These are phyloP conservation scores for Eruca vesicaria DNA, from an alignment of 441 rosid genomes.

Conservation along the genomic window DNA sequence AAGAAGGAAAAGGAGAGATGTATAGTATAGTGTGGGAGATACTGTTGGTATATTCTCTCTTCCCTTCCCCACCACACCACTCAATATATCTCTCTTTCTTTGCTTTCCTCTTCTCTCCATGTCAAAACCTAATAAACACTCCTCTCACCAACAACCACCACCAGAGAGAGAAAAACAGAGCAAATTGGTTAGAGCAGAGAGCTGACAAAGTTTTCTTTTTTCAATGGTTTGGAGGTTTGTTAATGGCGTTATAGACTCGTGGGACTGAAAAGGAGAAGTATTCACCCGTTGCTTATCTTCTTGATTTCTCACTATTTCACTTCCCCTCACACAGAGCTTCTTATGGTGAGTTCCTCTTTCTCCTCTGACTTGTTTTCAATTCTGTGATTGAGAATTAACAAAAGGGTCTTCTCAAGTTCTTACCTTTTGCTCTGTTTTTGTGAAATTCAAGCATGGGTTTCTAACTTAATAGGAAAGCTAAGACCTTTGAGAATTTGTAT, in stretches of 20 bases:
- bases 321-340: slow-evolving; percentile 15
- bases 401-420: slow-evolving; percentile 37
- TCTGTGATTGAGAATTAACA: slow-evolving; percentile 19
- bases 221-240: slow-evolving; percentile 56
- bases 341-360: slow-evolving; percentile 23
- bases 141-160: not conserved
- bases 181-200: not conserved
- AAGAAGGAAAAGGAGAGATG: slow-evolving; percentile 10
- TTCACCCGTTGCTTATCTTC: slow-evolving; percentile 29
- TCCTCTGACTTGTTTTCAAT: too few relatives aligned
- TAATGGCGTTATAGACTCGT: slow-evolving; percentile 50
- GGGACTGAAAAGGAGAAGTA: slow-evolving; percentile 51
- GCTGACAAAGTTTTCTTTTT: not conserved
- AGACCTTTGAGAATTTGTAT: not conserved
- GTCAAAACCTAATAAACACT: slow-evolving; percentile 29
- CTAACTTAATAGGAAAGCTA: slow-evolving; percentile 2
- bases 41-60: slow-evolving; percentile 64
- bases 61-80: slow-evolving; percentile 14
- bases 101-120: slow-evolving; percentile 6
- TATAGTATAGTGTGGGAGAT: slow-evolving; percentile 32
- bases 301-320: slow-evolving; percentile 16
- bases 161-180: not conserved
- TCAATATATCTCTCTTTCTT: slow-evolving; percentile 22
- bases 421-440: not conserved
- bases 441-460: not conserved